Conservation (phyloP, 352 stramenopile species). For the Thalassiosira mediterranea region DNA sequence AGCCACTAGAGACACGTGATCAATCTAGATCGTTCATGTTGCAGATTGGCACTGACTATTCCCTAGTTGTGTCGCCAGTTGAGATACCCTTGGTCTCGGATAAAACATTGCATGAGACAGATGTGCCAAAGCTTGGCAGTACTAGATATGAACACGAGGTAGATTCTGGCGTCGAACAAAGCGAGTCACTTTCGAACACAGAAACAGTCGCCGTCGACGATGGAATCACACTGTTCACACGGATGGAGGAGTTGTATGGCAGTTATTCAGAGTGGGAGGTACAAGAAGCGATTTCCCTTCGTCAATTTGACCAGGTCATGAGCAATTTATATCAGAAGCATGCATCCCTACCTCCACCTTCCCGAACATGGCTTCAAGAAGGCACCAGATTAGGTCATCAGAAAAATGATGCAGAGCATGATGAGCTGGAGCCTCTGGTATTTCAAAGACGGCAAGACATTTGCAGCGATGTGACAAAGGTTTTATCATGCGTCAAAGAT, state of each 20-base stretch:
- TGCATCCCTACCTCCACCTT: constrained; percentile 22
- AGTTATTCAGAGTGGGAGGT: too few relatives aligned
- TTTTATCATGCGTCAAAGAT: constrained; percentile 36
- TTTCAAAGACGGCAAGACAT: constrained; percentile 12
- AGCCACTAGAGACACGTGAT: background rate
- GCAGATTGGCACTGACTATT: too few relatives aligned
- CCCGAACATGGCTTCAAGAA: constrained; percentile 39
- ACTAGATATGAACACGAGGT: background rate
- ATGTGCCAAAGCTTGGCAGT: background rate
- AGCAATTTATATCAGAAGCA: constrained; percentile 29
- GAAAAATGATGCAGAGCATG: background rate
- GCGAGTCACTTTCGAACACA: background rate
- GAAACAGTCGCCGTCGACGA: background rate
- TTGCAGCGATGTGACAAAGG: constrained; percentile 23
- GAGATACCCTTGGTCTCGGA: constrained; percentile 4
- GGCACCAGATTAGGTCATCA: background rate
- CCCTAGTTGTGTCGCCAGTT: constrained; percentile 20
- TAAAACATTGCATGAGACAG: background rate
- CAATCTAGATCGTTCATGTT: constrained; percentile 12
- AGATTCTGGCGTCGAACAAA: background rate
- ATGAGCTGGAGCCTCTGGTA: too few relatives aligned
- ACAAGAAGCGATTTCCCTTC: constrained; percentile 8
- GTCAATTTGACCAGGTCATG: constrained; percentile 32
- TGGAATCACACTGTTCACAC: too few relatives aligned
- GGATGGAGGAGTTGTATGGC: too few relatives aligned